Percentiles rank a stretch among this genome's conserved stretches.
phyloP scores from a whole-genome alignment of 73 alveolate species.

The Tetrahymena malaccensis region DNA sequence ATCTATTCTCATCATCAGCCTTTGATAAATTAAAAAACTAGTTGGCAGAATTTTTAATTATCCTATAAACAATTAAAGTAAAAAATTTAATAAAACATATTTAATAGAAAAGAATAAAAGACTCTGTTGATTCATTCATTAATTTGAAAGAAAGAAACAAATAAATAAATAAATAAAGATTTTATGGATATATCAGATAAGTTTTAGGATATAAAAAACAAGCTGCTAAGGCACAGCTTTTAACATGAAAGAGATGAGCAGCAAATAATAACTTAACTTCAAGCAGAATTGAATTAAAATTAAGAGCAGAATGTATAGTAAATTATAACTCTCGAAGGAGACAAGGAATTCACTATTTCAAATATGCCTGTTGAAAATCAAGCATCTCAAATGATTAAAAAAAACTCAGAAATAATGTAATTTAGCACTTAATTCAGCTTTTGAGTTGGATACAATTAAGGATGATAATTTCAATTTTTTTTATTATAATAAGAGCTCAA shows the following conservation, averaged over 20 bases:
- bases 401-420: neutral
- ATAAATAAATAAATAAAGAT: too few relatives aligned
- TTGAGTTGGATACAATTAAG: too few relatives aligned
- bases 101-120: neutral
- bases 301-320: neutral
- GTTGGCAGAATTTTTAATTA: neutral
- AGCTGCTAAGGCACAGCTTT: neutral
- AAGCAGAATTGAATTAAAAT: neutral
- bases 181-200: neutral
- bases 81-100: too few relatives aligned
- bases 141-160: neutral
- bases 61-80: neutral
- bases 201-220: neutral
- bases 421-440: neutral
- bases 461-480: too few relatives aligned
- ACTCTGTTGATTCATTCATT: neutral
- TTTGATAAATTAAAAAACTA: neutral
- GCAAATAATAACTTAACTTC: neutral
- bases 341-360: neutral
- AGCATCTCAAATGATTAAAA: neutral
- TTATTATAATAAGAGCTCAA: neutral
- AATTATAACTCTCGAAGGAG: neutral
- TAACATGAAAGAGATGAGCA: neutral
- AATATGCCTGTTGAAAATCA: neutral
- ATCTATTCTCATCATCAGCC: neutral